phyloP scores from a whole-genome alignment of 108 stramenopile genomes.

The Pseudonitzschia multiseries region DNA sequence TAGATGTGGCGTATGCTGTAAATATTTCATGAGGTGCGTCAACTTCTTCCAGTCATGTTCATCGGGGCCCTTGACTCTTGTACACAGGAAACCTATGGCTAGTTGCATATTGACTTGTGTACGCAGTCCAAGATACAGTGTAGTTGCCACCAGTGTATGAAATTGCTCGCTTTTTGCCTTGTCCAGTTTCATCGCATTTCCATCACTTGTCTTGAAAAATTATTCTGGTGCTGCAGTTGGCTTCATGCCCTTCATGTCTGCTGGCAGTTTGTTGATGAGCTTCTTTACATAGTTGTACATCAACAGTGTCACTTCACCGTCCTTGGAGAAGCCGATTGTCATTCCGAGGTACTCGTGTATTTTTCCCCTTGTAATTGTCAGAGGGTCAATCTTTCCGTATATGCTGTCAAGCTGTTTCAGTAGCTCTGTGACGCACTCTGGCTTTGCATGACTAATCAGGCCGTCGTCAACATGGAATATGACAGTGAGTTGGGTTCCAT shows the following conservation, averaged over 20 bases:
- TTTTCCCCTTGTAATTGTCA: too few relatives aligned
- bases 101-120: slow-evolving; percentile 37
- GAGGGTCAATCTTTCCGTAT: too few relatives aligned
- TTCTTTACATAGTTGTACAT: slow-evolving; percentile 33
- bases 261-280: slow-evolving; percentile 30
- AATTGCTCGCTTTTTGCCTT: slow-evolving; percentile 8
- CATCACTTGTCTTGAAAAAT: slow-evolving; percentile 31
- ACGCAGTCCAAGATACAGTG: slow-evolving; percentile 35
- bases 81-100: too few relatives aligned
- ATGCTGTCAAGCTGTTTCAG: too few relatives aligned
- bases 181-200: background rate
- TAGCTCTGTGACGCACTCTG: too few relatives aligned
- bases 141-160: slow-evolving; percentile 39
- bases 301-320: slow-evolving; percentile 23
- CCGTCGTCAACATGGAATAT: slow-evolving; percentile 57
- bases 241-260: slow-evolving; percentile 9
- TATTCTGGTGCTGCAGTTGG: too few relatives aligned
- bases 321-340: slow-evolving; percentile 31
- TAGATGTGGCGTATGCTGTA: slow-evolving; percentile 28
- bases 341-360: too few relatives aligned
- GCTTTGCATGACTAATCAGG: too few relatives aligned
- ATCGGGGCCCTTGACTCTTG: too few relatives aligned
- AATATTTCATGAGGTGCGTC: slow-evolving; percentile 38
- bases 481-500: slow-evolving; percentile 42
- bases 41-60: too few relatives aligned